Conservation (phyloP, 805 yeast genomes). For the Lachancea dasiensis region DNA sequence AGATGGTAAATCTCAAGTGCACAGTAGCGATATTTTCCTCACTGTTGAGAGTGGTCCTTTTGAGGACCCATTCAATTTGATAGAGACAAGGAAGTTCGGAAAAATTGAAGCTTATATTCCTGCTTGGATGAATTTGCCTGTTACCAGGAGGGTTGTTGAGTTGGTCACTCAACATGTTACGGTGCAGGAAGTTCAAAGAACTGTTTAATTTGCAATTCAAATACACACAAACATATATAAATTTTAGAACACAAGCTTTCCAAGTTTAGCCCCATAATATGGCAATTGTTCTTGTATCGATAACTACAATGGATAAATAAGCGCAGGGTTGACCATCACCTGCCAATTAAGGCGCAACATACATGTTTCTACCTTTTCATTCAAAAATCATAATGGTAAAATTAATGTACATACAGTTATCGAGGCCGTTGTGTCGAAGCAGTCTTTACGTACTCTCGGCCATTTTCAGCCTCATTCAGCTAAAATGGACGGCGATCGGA, state of each 20-base stretch:
- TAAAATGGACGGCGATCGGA: conserved; percentile 88
- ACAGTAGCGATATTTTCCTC: conserved; percentile 54
- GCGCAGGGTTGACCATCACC: too few relatives aligned
- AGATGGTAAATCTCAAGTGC: conserved; percentile 41
- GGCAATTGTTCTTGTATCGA: background rate
- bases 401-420: conserved; percentile 6
- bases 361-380: too few relatives aligned
- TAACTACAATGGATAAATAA: background rate
- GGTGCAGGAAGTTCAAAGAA: conserved; percentile 43
- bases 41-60: conserved; percentile 66
- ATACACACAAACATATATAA: background rate
- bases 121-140: conserved; percentile 86
- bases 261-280: background rate
- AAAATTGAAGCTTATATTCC: conserved; percentile 89
- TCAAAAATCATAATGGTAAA: background rate
- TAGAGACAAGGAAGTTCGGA: conserved; percentile 70
- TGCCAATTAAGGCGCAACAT: too few relatives aligned
- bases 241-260: conserved; percentile 1
- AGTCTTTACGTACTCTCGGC: background rate
- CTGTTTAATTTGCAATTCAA: background rate
- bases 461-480: conserved; percentile 19
- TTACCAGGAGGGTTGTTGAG: conserved; percentile 81
- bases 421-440: background rate
- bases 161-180: conserved; percentile 79
- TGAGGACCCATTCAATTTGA: conserved; percentile 75